Percentiles rank a stretch among this genome's conserved stretches.
phyloP scores from a whole-genome alignment of 352 stramenopile genomes.

The Pythium brachiatum region DNA sequence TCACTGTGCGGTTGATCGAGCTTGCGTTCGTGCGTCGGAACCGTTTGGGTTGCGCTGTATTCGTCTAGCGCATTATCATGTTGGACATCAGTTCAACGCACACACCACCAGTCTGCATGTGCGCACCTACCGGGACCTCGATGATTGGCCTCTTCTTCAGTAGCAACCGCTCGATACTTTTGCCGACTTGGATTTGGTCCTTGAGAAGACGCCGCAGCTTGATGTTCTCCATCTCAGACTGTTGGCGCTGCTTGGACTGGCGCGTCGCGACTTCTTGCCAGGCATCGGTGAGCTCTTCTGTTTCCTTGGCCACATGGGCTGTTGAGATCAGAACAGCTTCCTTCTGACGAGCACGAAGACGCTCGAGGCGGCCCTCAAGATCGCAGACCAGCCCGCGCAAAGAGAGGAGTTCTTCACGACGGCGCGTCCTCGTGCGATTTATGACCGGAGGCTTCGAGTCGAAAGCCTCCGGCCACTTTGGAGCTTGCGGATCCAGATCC shows the following conservation, averaged over 20 bases:
- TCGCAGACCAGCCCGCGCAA: conserved; percentile 5
- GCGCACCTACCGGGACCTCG: not conserved
- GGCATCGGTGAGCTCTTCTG: not conserved
- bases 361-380: not conserved
- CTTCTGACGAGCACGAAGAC: not conserved
- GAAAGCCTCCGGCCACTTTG: not conserved
- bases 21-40: too few species aligned
- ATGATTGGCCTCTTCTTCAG: conserved; percentile 3
- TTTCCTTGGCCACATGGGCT: too few species aligned
- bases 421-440: conserved; percentile 8
- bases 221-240: conserved; percentile 16
- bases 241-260: conserved; percentile 19
- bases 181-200: conserved; percentile 22
- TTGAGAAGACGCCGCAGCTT: conserved; percentile 11
- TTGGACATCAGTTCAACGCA: too few species aligned
- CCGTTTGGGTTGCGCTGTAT: too few species aligned
- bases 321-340: too few species aligned
- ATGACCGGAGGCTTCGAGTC: not conserved
- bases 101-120: too few species aligned
- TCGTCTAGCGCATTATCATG: too few species aligned
- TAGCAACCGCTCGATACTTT: conserved; percentile 12
- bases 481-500: too few species aligned
- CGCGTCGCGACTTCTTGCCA: conserved; percentile 15
- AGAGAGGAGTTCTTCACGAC: conserved; percentile 15
- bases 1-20: not conserved